Conservation (phyloP, 495 filamentous ascomycete genomes). For the Letharia lupina region DNA sequence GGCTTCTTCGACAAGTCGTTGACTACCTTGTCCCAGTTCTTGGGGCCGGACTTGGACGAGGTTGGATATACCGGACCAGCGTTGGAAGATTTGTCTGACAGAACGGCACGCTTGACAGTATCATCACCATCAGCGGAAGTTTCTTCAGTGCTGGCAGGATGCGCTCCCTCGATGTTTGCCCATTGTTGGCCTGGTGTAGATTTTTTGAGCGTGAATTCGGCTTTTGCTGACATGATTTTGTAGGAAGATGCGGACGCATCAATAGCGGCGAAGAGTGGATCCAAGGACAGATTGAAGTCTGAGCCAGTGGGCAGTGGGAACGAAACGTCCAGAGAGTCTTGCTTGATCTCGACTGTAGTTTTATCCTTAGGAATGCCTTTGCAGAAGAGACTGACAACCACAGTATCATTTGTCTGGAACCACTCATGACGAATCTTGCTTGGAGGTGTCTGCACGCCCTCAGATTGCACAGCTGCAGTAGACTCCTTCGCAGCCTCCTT, state of each 20-base stretch:
- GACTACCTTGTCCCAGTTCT: conserved; percentile 86
- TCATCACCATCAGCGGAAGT: conserved; percentile 23
- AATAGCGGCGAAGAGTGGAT: conserved; percentile 63
- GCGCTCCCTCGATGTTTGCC: conserved; percentile 54
- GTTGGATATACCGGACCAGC: conserved; percentile 69
- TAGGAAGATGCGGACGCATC: conserved; percentile 50
- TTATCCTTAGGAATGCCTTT: conserved; percentile 63
- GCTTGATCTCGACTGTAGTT: conserved; percentile 48
- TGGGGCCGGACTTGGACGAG: conserved; percentile 72
- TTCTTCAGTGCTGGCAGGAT: conserved; percentile 29
- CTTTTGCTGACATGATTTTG: conserved; percentile 67
- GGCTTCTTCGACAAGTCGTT: conserved; percentile 45
- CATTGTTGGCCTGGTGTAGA: conserved; percentile 62
- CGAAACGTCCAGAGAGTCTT: conserved; percentile 50
- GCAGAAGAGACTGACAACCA: conserved; percentile 61
- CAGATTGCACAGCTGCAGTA: conserved; percentile 15
- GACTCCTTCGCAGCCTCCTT: conserved; percentile 11
- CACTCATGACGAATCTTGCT: conserved; percentile 69
- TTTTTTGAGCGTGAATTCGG: conserved; percentile 75
- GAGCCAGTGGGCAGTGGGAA: conserved; percentile 54
- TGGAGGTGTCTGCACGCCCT: conserved; percentile 40
- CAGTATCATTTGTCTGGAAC: conserved; percentile 61
- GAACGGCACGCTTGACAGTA: conserved; percentile 19
- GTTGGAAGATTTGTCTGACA: conserved; percentile 20
- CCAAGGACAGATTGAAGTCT: conserved; percentile 58